Evolutionary conservation across 2,329 filamentous ascomycete genomes (phyloP).

Genomic region (Paecilomyces variotii): DNA sequence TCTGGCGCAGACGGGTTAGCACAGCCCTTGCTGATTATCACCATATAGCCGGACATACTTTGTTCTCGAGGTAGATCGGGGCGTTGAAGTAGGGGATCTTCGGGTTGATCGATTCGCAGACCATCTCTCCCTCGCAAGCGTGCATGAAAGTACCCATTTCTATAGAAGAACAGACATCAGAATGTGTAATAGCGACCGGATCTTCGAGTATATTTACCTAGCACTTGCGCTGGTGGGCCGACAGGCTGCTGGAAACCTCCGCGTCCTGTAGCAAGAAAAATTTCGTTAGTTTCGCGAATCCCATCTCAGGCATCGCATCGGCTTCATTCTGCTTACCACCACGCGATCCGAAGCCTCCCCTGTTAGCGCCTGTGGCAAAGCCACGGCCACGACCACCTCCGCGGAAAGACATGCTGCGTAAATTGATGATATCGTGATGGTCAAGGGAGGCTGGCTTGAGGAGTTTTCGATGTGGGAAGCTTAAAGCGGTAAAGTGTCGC

Average conservation of each 20-base stretch:
- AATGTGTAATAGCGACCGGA: neutral
- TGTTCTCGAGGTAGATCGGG: conserved; percentile 98
- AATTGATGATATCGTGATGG: conserved; percentile 15
- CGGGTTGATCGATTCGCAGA: conserved; percentile 88
- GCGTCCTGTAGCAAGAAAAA: conserved; percentile 43
- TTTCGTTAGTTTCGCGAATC: conserved; percentile 30
- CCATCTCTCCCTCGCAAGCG: conserved; percentile 93
- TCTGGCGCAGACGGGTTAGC: conserved; percentile 39
- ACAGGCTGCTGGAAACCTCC: conserved; percentile 56
- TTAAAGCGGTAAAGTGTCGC: conserved; percentile 36
- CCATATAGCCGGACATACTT: conserved; percentile 45
- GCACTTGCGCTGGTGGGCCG: conserved; percentile 54
- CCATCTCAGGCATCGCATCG: conserved; percentile 6
- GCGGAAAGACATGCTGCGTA: conserved; percentile 55
- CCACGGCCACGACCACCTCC: conserved; percentile 47
- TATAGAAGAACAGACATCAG: conserved; percentile 27
- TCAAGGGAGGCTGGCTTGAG: conserved; percentile 16
- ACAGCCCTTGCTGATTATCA: conserved; percentile 4
- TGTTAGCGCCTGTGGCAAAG: conserved; percentile 45
- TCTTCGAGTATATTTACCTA: conserved; percentile 37
- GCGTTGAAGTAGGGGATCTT: conserved; percentile 99
- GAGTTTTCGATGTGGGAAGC: conserved; percentile 38
- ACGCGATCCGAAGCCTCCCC: conserved; percentile 38
- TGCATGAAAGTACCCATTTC: conserved; percentile 95
- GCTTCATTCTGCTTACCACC: conserved; percentile 32